Base-by-base conservation (phyloP, 2,329 filamentous ascomycete species). In the Raffaelea albimanens region DNA sequence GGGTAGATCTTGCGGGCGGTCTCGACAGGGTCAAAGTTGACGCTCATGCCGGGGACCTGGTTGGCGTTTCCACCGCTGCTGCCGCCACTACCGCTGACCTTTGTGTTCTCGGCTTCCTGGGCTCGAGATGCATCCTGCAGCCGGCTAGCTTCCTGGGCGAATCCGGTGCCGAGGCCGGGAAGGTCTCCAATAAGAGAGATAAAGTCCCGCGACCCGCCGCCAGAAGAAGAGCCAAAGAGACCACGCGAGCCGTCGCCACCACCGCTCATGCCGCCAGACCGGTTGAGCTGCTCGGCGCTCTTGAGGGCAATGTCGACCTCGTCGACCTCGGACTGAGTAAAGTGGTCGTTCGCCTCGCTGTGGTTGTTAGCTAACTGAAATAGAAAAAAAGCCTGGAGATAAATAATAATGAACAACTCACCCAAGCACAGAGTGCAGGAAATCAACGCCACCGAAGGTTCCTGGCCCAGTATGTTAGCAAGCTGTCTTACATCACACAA, bases 1-100 rank as follows among this genome's bases (percentile, higher is more conserved):
- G 93, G 93, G 59, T 97, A 97, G 55, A 98, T 96, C 66, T 94
- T 82, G 36, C 75, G 71, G 14, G 84, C 76, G 1, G 83, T 84
- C 63, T 87, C 82, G 56, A 86, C 77, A 0, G 86, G 83, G 58
- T 96, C 90, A 50, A 94, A 87, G 59, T 76, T 72, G 14, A 79
- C 72, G 57, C 80, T 84, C 73, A 90, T 87, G 5, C 85, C 87
- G 19, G 84, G 85, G 10, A 89, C 78, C 14, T 79, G 66, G 53
- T 80, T 81, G 21, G 57, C 59, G 55, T 74, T 81, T n/a, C n/a
- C n/a, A n/a, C n/a, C n/a, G 45, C 31, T 51, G 11, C 49, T 5
- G 25, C 65, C 70, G 51, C 72, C 63, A 57, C 44, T 34, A 9
- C 16, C 10, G 10, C 16, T 19, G 34, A 19, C 34, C 14, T 38